Percentiles rank a stretch among this genome's conserved stretches.
These are phyloP conservation scores for Tetraselmis chui DNA, from an alignment of 139 green algal genomes.

Conservation along the genomic window DNA sequence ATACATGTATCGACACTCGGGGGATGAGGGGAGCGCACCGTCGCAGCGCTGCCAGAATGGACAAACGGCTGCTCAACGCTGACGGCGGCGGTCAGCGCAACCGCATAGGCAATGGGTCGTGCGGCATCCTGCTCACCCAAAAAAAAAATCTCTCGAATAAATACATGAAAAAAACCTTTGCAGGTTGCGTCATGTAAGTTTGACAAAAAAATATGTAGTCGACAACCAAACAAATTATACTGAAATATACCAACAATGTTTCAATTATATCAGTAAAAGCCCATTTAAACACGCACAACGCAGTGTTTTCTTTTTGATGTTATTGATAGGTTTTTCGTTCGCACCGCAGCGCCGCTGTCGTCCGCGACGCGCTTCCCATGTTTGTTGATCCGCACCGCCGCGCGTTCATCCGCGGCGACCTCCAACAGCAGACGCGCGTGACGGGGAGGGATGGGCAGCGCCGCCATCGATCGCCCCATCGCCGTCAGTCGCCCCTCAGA, in stretches of 20 bases:
- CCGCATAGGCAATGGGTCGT: constrained; percentile 52
- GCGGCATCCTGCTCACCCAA: not conserved
- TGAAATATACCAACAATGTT: no score
- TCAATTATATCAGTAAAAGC: no score
- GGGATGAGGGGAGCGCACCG: not conserved
- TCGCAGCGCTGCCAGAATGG: constrained; percentile 34
- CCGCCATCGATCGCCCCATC: constrained; percentile 74
- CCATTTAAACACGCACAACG: no score
- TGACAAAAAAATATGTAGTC: no score
- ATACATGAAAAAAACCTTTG: no score
- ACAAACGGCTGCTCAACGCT: constrained; percentile 81
- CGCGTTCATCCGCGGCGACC: constrained; percentile 16
- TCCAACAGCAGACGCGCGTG: constrained; percentile 88
- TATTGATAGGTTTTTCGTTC: no score
- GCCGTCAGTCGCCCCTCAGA: constrained; percentile 47
- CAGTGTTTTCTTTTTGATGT: no score
- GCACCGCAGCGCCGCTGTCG: not conserved
- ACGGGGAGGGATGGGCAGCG: constrained; percentile 75
- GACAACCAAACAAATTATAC: no score
- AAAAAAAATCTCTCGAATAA: no score
- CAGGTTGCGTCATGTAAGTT: no score
- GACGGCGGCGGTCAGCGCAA: constrained; percentile 77
- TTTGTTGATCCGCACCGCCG: not conserved
- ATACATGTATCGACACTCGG: no score
- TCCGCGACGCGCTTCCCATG: not conserved